Base-by-base conservation (phyloP, 495 filamentous ascomycete genomes). In the Aspergillus panamensis region DNA sequence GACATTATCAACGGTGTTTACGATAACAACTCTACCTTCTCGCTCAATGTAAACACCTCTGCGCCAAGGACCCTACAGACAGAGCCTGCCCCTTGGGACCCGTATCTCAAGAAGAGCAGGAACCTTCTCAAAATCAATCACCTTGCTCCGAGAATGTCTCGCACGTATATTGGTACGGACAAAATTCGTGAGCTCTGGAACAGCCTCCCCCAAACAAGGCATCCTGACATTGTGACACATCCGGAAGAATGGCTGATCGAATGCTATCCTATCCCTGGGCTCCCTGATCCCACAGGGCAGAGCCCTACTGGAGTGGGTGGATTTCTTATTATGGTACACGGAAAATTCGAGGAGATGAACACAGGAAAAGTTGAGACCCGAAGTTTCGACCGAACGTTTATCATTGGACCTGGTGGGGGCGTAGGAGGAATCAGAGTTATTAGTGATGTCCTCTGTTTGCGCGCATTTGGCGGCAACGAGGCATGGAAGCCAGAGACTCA, bases 331-430 rank as follows among this genome's bases (percentile, higher is more conserved):
- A 88, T 81, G 44, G 80, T 94, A 32, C 86, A 93, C 60, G 89
- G 92, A 53, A 87, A 92, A 62, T 96, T 89, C 56, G 84, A 94
- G 43, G 93, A 97, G 62, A 70, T 83, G 8, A 59, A 69, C n/a
- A 65, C 75, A 7, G 72, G 80, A 33, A 81, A 83, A 55, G 80
- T 82, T 29, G 79, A 80, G 54, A 76, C 69, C 4, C 86, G 93
- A 59, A 90, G 87, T 62, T 97, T 96, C 73, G 88, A 93, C 59
- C 84, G 93, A 20, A 90, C 84, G 0, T 91, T 97, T 62, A 76
- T 92, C 43, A 77, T 97, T 17, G 90, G 91, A 1, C 91, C 91
- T 5, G 90, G 89, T 33, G 78, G 76, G 21, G 79, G 78, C 7
- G 62, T 77, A 17, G 78, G 80, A 5, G 79, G 80, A 3, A 83